Evolutionary conservation across 2,329 filamentous ascomycete genomes (phyloP).

Genomic region (Ambrosiella beaveri): DNA sequence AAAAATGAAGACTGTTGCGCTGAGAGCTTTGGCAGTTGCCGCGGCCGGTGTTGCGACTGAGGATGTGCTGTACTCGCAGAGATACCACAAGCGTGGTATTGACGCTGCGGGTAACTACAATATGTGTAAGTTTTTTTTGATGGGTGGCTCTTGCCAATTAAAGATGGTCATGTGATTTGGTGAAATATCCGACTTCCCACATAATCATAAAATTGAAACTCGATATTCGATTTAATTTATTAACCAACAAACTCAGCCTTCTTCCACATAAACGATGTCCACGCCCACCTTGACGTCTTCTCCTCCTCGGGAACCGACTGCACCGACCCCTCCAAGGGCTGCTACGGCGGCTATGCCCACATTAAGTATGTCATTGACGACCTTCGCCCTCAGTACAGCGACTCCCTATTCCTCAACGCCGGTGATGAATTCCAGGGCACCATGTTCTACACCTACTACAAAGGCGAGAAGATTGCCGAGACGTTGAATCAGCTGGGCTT

Average conservation of each 20-base stretch:
- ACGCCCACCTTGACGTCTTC: slow-evolving; percentile 49
- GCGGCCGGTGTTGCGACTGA: slow-evolving; percentile 20
- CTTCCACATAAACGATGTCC: slow-evolving; percentile 54
- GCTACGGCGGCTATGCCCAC: slow-evolving; percentile 47
- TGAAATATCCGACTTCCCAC: too few species aligned
- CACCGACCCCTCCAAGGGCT: slow-evolving; percentile 35
- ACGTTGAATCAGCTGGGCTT: slow-evolving; percentile 49
- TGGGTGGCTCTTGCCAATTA: background rate
- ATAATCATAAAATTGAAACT: too few species aligned
- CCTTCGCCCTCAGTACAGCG: slow-evolving; percentile 37
- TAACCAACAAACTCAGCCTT: slow-evolving; percentile 26
- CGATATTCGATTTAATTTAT: too few species aligned
- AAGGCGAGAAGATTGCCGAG: slow-evolving; percentile 50
- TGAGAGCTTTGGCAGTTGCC: slow-evolving; percentile 15
- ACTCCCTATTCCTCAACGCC: slow-evolving; percentile 45
- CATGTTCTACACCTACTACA: slow-evolving; percentile 49
- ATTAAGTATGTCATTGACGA: slow-evolving; percentile 43
- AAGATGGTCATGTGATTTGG: too few species aligned
- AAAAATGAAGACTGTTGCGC: slow-evolving; percentile 8
- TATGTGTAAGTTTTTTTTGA: slow-evolving; percentile 25
- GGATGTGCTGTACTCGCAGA: slow-evolving; percentile 32
- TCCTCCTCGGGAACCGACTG: slow-evolving; percentile 44
- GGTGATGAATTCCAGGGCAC: slow-evolving; percentile 57
- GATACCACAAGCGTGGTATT: slow-evolving; percentile 31
- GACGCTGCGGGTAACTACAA: slow-evolving; percentile 34